Base-by-base conservation (phyloP, 1,139 yeast species). In the Candida smagusa region DNA sequence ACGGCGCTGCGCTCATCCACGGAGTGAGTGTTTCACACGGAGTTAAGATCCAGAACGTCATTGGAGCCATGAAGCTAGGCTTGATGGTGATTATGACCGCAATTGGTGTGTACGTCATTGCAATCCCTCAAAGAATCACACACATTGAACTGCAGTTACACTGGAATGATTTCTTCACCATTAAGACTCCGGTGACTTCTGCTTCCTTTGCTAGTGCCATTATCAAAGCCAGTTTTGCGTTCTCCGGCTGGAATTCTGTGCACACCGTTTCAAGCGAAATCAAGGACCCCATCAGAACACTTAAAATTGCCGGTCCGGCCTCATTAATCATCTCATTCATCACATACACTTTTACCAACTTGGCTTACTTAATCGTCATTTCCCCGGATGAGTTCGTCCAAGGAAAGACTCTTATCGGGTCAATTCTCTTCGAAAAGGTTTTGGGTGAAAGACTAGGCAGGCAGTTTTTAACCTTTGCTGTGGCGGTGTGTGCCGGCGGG, bases 161-260 rank as follows among this genome's bases (percentile, higher is more conserved):
- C 12, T 53, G 61, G 60, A 53, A 58, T 16, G 48, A 52, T 2
- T 65, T 74, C 35, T 58, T 56, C 36, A 48, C 49, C 2, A 42
- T 52, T 1, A 59, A 48, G 39, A 50, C 64, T 2, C 40, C 56
- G 0, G 65, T 74, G 0, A 56, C 72, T 2, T 39, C 68, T 1
- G 63, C 83, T 0, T 65, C 76, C 1, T 61, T 79, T 42, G 73
- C 84, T 0, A 61, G 77, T 39, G 83, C 83, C 0, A 68, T 79
- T 21, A 68, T 79, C 12, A 77, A 76, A 49, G 80, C 83, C 2
- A 67, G 77, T 39, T 80, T 77, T 58, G 77, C 83, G 5, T 78
- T 73, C 42, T 67, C 77, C 2, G 87, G 87, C 2, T 80, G 86
- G 86, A 78, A 72, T 46, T 62, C 77, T 12, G 81, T 79, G 5